These are phyloP conservation scores for Amphibolis antarctica DNA, from an alignment of 106 monocot genomes.

Conservation along the genomic window DNA sequence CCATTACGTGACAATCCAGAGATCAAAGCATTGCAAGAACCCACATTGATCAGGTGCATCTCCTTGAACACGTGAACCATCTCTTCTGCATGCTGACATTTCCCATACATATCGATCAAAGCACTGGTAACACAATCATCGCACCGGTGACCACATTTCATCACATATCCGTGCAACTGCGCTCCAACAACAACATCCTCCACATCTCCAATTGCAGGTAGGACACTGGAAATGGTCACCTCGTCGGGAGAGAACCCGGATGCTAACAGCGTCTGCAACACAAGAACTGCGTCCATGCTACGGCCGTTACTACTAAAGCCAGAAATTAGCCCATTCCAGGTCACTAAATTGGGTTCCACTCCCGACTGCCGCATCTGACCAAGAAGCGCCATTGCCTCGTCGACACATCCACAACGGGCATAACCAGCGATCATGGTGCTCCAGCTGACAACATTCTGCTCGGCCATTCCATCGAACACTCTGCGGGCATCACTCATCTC, in stretches of 20 bases:
- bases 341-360: slow-evolving; percentile 39
- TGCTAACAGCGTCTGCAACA: slow-evolving; percentile 33
- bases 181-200: slow-evolving; percentile 21
- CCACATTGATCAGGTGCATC: slow-evolving; percentile 25
- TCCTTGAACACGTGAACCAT: slow-evolving; percentile 47
- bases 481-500: slow-evolving; percentile 16
- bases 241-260: slow-evolving; percentile 35
- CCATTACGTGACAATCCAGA: slow-evolving; percentile 57
- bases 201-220: slow-evolving; percentile 36
- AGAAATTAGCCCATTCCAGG: slow-evolving; percentile 66
- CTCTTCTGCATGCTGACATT: slow-evolving; percentile 29
- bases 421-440: slow-evolving; percentile 42
- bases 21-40: slow-evolving; percentile 56
- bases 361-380: slow-evolving; percentile 27
- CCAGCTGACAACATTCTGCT: slow-evolving; percentile 35
- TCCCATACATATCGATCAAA: slow-evolving; percentile 63
- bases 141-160: slow-evolving; percentile 29
- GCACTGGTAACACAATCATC: slow-evolving; percentile 40
- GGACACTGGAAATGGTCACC: slow-evolving; percentile 35
- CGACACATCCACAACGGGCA: slow-evolving; percentile 15
- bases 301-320: slow-evolving; percentile 42
- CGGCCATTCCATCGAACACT: slow-evolving; percentile 43
- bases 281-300: slow-evolving; percentile 12
- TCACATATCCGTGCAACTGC: slow-evolving; percentile 45
- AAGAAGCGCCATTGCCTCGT: slow-evolving; percentile 16